phyloP scores from a whole-genome alignment of 495 filamentous ascomycete genomes.

The Tuber aestivum region DNA sequence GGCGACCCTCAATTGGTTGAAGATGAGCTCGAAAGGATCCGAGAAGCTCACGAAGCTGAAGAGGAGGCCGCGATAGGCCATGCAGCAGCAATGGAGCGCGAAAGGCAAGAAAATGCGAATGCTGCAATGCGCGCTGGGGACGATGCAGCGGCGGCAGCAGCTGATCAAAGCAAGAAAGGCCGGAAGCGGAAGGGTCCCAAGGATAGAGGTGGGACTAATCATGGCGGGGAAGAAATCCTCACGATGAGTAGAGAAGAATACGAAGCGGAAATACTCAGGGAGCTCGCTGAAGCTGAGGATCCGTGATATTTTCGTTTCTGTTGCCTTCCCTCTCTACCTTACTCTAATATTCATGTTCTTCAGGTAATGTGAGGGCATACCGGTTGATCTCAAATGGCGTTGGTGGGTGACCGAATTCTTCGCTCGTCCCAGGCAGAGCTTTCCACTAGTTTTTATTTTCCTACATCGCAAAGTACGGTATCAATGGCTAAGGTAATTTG shows the following conservation, averaged over 20 bases:
- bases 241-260: slow-evolving; percentile 44
- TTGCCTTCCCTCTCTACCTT: neutral
- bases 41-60: slow-evolving; percentile 60
- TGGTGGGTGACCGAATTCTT: neutral
- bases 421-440: neutral
- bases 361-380: neutral
- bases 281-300: slow-evolving; percentile 29
- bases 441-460: neutral
- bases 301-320: neutral
- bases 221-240: slow-evolving; percentile 44
- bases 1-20: slow-evolving; percentile 55
- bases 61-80: slow-evolving; percentile 46
- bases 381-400: neutral
- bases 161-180: slow-evolving; percentile 50
- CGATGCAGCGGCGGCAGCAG: slow-evolving; percentile 44
- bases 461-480: neutral
- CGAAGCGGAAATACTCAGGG: slow-evolving; percentile 39
- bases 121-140: slow-evolving; percentile 34
- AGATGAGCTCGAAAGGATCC: slow-evolving; percentile 61
- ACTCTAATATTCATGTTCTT: neutral
- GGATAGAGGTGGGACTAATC: slow-evolving; percentile 44
- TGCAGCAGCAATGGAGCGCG: slow-evolving; percentile 41
- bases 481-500: neutral
- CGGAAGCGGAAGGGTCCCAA: slow-evolving; percentile 51
- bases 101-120: slow-evolving; percentile 40